Evolutionary conservation across 352 stramenopile species (phyloP), one percentile per base, ranked within the genome.

Genomic region (Pseudoperonospora humuli): DNA sequence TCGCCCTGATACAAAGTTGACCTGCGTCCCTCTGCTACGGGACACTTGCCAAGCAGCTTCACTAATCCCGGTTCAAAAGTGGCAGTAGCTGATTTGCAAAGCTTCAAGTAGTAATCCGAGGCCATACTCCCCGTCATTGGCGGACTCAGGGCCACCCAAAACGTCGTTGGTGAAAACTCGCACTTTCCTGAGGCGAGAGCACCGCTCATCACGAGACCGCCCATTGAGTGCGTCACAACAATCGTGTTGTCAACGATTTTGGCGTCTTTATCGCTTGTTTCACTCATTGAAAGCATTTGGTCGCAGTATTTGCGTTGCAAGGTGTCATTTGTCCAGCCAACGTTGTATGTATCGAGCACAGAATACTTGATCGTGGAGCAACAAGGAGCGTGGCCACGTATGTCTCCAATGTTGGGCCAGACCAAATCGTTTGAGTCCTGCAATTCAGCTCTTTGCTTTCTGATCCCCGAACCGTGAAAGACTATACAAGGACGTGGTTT

Each of bases 221-320:
- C 64, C 61, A 75, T 75, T 7, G 67, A 78, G 18, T 78, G 64
- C 2, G 57, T 64, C 4, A 79, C 61, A 10, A 79, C 28, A 17
- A 73, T 66, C 0, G 64, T 62, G 20, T 68, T 38, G 5, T 60
- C 49, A 21, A 72, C 57, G 0, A 43, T 21, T 4, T 40, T 25
- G 29, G 20, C 9, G 0, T 15, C 28, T 11, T 42, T 24, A 11
- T 61, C 42, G 4, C 57, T 66, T 1, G 42, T 55, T 4, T 26
- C 11, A 14, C 62, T 63, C 28, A 69, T 52, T 0, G 38, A 33
- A 3, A 78, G 49, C 0, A 57, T 46, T 11, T 42, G 37, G 14
- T 68, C 25, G 28, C 70, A 83, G 26, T 67, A 61, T 8, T 54
- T 50, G 6, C 73, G 19, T 26, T 79, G 67, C 3, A 83, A 26